Evolutionary conservation across 345 rosid species (phyloP), one percentile per base, ranked within the genome.

Genomic region (Rubroshorea leprosula): DNA sequence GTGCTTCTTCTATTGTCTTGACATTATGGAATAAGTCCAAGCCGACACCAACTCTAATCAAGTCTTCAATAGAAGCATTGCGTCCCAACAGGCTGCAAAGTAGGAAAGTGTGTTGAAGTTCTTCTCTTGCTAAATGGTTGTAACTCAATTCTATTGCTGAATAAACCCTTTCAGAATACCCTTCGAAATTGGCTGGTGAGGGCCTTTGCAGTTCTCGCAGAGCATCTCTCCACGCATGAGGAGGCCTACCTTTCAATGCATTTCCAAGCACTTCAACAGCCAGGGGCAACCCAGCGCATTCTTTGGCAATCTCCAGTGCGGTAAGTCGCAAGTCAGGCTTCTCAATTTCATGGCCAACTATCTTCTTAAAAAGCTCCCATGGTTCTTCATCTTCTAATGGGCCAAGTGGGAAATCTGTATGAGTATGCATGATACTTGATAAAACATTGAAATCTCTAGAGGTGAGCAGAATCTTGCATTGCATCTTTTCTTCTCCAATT

Each of bases 141-240:
- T 48, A 69, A n/a, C 64, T 60, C 26, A 59, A 6, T 38, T 56
- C 39, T 1, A 71, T 2, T 16, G 47, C 44, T 4, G 35, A 5
- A 20, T 26, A 49, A 0, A 18, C 58, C 0, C 13, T 26, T 6
- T 4, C 29, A 0, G 23, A 23, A 22, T 2, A 20, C 22, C 23
- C 44, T 0, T 1, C 2, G 23, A 27, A 31, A n/a, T 23, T 52
- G 19, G 12, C n/a, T 25, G 31, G 10, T 0, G 46, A 27, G 25
- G 55, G 38, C 0, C 5, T 23, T 8, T 52, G 14, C 6, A 52
- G 20, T 17, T 25, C 17, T 6, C 21, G 39, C 55, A 52, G 15
- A 24, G 31, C 55, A 14, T 52, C 13, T 13, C 1, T 15, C 55
- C 55, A 52, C 25, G 0, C 21, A 23, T 5, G 14, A 5, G 7